These are phyloP conservation scores for Cystobasidiaceae sp. DNA, from an alignment of 1,284 basidiomycete species.

Conservation along the genomic window DNA sequence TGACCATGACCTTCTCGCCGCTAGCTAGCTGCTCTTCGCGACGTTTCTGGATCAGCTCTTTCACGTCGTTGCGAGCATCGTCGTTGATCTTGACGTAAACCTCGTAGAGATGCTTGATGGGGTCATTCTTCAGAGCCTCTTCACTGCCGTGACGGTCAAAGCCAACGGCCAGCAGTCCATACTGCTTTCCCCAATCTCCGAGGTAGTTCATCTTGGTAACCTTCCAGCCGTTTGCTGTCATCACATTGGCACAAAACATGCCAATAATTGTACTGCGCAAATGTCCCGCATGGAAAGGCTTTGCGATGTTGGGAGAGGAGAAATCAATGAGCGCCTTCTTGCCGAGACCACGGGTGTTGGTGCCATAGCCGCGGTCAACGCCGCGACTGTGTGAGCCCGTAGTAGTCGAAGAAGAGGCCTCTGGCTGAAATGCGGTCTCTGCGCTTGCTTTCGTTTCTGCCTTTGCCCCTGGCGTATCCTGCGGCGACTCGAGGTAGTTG, in stretches of 20 bases:
- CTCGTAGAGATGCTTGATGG: constrained; percentile 91
- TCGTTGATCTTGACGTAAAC: constrained; percentile 92
- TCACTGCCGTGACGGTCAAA: constrained; percentile 87
- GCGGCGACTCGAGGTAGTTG: constrained; percentile 52
- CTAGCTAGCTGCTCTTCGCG: constrained; percentile 10
- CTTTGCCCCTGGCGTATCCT: constrained; percentile 1
- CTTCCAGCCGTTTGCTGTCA: constrained; percentile 89
- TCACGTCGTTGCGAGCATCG: constrained; percentile 56
- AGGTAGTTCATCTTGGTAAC: constrained; percentile 84
- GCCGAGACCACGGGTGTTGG: constrained; percentile 53
- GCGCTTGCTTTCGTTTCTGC: constrained; percentile 32
- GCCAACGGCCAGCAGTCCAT: constrained; percentile 78
- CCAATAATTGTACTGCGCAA: constrained; percentile 96
- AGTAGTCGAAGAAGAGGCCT: constrained; percentile 40
- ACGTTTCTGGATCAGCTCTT: background rate
- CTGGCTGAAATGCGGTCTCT: constrained; percentile 33
- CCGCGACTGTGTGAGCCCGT: constrained; percentile 58
- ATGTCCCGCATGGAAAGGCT: constrained; percentile 97
- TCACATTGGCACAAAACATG: constrained; percentile 84
- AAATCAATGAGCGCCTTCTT: constrained; percentile 80
- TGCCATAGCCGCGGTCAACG: constrained; percentile 57
- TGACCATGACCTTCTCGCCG: constrained; percentile 25
- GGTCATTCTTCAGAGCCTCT: constrained; percentile 74
- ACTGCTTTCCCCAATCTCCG: constrained; percentile 53
- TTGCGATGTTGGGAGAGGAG: constrained; percentile 96